Evolutionary conservation across 441 rosid species (phyloP), one percentile per base, ranked within the genome.

Genomic region (Arabidopsis hybrid): DNA sequence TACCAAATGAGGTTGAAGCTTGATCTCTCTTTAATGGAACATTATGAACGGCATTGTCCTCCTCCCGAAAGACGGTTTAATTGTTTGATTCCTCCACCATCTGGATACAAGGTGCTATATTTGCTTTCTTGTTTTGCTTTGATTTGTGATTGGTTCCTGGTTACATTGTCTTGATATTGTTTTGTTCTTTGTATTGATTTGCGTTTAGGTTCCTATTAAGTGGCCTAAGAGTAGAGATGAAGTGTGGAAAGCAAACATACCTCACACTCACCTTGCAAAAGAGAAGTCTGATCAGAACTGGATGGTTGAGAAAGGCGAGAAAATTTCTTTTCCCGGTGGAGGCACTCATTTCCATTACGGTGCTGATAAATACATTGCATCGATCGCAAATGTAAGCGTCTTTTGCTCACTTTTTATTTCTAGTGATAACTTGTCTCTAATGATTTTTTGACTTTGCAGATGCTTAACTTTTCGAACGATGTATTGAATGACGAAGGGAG

Each of bases 181-280:
- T 51, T 43, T 46, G n/a, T 38, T 55, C 17, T 12, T 58, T 61
- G 77, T 62, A 42, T 74, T 43, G 65, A 40, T 8, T 21, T 56
- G 21, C 4, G 11, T 21, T 51, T 81, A 95, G 99, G 78, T 95
- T 77, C 99, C 99, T 62, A 85, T 95, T 50, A 95, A 93, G 89
- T 95, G 99, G 98, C 99, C 99, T 16, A 91, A 86, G 76, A 95
- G 99, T 78, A 86, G 99, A 87, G 99, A 96, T 82, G 97, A 91
- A 83, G 99, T 93, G n/a, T 93, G 98, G 98, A 87, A 93, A 82
- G 99, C 85, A 5, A 96, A 96, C 84, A 96, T 96, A 78, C 99
- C 99, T 76, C 99, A 96, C 73, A 96, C 97, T 71, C 99, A 93
- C 83, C 98, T 96, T 73, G 99, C 99, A 59, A 86, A 87, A 61